Evolutionary conservation across 495 filamentous ascomycete genomes (phyloP).

Genomic region (Evernia prunastri): DNA sequence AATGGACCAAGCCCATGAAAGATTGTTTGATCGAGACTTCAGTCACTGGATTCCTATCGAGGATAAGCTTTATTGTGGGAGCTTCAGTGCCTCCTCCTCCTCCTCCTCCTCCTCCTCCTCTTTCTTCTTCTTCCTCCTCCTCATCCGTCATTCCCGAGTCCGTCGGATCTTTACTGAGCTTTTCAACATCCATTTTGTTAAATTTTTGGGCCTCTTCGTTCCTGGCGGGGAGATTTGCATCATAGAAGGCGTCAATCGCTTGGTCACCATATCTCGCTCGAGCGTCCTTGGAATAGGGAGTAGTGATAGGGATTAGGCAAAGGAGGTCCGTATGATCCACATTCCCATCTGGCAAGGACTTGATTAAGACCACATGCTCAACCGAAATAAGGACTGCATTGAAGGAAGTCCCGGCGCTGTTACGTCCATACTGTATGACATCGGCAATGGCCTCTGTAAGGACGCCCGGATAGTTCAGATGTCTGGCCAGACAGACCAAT

Average conservation of each 20-base stretch:
- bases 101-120: background rate
- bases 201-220: background rate
- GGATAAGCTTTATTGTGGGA: no score
- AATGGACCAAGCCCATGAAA: background rate
- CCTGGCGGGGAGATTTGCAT: background rate
- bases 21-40: background rate
- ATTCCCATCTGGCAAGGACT: slow-evolving; percentile 5
- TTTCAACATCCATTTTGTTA: background rate
- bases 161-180: background rate
- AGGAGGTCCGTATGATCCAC: slow-evolving; percentile 15
- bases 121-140: background rate
- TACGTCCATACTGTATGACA: slow-evolving; percentile 7
- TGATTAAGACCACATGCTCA: slow-evolving; percentile 14
- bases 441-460: slow-evolving; percentile 3
- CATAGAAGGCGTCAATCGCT: background rate
- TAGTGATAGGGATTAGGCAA: slow-evolving; percentile 1
- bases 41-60: background rate
- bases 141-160: no score
- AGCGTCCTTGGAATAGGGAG: background rate
- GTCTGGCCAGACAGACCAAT: slow-evolving; percentile 17
- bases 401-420: background rate
- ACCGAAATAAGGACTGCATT: slow-evolving; percentile 20
- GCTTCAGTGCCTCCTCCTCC: background rate
- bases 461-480: background rate
- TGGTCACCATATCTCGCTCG: background rate